phyloP scores from a whole-genome alignment of 164 flowering plant species.

The Santalum album region DNA sequence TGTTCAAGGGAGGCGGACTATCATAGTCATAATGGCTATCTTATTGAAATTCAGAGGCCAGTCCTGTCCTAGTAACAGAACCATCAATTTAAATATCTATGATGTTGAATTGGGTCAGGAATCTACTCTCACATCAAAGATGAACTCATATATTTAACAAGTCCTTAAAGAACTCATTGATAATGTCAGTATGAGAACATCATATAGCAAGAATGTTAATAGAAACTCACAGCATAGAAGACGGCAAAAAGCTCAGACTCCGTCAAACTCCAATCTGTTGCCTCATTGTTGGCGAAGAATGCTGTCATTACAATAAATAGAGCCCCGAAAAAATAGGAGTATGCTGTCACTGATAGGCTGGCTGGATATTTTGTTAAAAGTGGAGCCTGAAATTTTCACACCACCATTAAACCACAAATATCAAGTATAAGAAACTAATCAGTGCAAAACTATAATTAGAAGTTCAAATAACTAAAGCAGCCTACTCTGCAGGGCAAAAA shows the following conservation, averaged over 20 bases:
- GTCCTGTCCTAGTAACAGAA: too few species aligned
- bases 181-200: too few species aligned
- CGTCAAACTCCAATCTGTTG: slow-evolving; percentile 71
- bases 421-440: slow-evolving; percentile 1
- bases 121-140: too few species aligned
- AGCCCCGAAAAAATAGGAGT: slow-evolving; percentile 80
- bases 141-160: too few species aligned
- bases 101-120: too few species aligned
- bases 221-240: slow-evolving; percentile 74
- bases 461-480: background rate
- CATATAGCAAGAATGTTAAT: background rate
- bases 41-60: too few species aligned
- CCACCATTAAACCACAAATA: background rate
- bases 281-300: slow-evolving; percentile 40
- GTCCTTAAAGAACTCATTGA: too few species aligned
- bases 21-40: too few species aligned
- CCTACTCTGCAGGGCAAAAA: too few species aligned
- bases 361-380: slow-evolving; percentile 76
- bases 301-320: slow-evolving; percentile 66
- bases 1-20: too few species aligned
- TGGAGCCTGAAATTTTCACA: slow-evolving; percentile 62
- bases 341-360: slow-evolving; percentile 86
- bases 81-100: too few species aligned
- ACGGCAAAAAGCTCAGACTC: slow-evolving; percentile 72
- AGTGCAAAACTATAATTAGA: background rate